A percentile compares a stretch with the other conserved stretches of the same genome.
phyloP scores from a whole-genome alignment of 1,284 basidiomycete genomes.

The Pseudozyma hubeiensis region DNA sequence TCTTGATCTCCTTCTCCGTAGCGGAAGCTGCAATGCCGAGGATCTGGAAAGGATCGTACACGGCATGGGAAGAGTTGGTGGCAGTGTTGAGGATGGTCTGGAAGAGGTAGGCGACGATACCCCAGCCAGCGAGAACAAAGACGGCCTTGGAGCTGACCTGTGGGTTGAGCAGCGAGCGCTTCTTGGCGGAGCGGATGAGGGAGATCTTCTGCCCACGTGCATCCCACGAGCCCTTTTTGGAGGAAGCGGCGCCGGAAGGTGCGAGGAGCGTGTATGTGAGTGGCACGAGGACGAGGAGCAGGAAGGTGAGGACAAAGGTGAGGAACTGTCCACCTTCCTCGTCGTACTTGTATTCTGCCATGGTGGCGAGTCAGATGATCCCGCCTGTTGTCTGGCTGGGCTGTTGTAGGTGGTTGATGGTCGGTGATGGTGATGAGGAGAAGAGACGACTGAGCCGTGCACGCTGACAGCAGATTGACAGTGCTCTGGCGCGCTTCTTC shows the following conservation, averaged over 20 bases:
- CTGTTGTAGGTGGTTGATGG: slow-evolving; percentile 1
- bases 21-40: slow-evolving; percentile 84
- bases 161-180: slow-evolving; percentile 55
- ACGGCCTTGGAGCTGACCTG: slow-evolving; percentile 47
- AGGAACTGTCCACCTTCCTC: slow-evolving; percentile 68
- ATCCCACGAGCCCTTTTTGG: slow-evolving; percentile 61
- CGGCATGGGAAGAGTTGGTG: slow-evolving; percentile 69
- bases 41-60: slow-evolving; percentile 94
- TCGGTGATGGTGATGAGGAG: slow-evolving; percentile 1
- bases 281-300: slow-evolving; percentile 64
- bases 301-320: slow-evolving; percentile 66
- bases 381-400: not conserved
- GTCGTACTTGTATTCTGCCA: slow-evolving; percentile 69
- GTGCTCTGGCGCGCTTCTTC: too few relatives aligned
- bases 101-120: slow-evolving; percentile 77
- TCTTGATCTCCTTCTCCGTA: slow-evolving; percentile 92
- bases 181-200: slow-evolving; percentile 40
- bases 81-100: slow-evolving; percentile 75
- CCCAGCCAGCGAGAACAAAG: slow-evolving; percentile 79
- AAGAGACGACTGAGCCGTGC: slow-evolving; percentile 7
- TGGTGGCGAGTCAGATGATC: slow-evolving; percentile 12
- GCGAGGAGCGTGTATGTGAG: slow-evolving; percentile 62
- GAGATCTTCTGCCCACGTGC: slow-evolving; percentile 59
- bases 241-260: slow-evolving; percentile 16
- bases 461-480: not conserved